Conservation (phyloP, 1,284 basidiomycete genomes). For the Marasmius oreades region DNA sequence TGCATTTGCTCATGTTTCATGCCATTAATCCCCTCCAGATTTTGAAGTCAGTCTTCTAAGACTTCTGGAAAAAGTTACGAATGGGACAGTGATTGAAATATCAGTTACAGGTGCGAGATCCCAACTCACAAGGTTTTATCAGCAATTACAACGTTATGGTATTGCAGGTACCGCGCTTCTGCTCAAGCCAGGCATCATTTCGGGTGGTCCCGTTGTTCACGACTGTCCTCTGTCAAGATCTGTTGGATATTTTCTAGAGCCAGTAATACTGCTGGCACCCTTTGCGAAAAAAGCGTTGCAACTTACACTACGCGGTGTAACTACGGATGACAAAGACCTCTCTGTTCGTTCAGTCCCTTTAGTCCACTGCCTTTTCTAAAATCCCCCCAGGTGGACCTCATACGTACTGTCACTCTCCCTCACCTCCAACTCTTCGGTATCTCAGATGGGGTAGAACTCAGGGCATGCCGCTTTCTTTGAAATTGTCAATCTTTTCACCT, state of each 20-base stretch:
- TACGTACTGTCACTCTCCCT: constrained; percentile 91
- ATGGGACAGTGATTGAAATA: constrained; percentile 95
- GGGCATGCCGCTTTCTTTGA: constrained; percentile 41
- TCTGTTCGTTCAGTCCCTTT: constrained; percentile 52
- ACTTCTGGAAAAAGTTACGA: constrained; percentile 89
- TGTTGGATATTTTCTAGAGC: constrained; percentile 94
- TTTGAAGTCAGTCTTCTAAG: constrained; percentile 92
- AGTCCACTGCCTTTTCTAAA: constrained; percentile 10
- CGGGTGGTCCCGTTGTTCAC: constrained; percentile 80
- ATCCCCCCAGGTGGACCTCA: constrained; percentile 72
- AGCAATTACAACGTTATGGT: neutral
- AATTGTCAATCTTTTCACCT: neutral
- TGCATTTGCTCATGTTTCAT: constrained; percentile 5
- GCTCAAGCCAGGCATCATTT: constrained; percentile 89
- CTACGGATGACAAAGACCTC: constrained; percentile 85
- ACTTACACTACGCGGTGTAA: constrained; percentile 85
- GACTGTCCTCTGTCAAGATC: constrained; percentile 86
- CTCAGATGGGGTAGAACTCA: constrained; percentile 81
- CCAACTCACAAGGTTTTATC: neutral
- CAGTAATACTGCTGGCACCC: constrained; percentile 86
- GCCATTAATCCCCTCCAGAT: constrained; percentile 44
- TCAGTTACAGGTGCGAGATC: constrained; percentile 79
- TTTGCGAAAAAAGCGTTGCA: constrained; percentile 90
- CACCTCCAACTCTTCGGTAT: constrained; percentile 90
- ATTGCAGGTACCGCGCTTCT: constrained; percentile 81